phyloP scores from a whole-genome alignment of 2,329 filamentous ascomycete species.

The Nemania serpens region DNA sequence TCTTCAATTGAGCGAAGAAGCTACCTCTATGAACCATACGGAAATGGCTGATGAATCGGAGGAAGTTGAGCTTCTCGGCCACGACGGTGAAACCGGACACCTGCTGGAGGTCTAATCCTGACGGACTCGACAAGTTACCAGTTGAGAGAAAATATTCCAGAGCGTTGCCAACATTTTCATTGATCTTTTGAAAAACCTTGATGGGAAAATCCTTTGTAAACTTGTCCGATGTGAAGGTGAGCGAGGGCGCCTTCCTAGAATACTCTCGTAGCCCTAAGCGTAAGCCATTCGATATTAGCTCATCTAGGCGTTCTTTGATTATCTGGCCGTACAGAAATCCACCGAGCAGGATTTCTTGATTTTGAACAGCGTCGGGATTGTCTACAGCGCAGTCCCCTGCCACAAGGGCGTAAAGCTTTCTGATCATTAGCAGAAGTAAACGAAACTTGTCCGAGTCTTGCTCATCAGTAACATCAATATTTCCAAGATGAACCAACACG shows the following conservation, averaged over 20 bases:
- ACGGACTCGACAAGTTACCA: conserved; percentile 88
- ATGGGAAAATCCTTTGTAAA: conserved; percentile 81
- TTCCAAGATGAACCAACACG: conserved; percentile 89
- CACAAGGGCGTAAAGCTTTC: conserved; percentile 91
- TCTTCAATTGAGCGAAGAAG: conserved; percentile 98
- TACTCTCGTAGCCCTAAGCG: conserved; percentile 61
- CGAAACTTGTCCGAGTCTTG: conserved; percentile 93
- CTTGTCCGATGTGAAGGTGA: conserved; percentile 74
- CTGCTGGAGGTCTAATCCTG: conserved; percentile 92
- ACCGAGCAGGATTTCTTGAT: conserved; percentile 91
- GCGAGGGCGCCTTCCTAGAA: conserved; percentile 59
- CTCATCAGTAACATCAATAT: conserved; percentile 78
- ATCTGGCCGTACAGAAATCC: conserved; percentile 96
- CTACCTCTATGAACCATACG: conserved; percentile 98
- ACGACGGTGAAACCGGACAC: conserved; percentile 94
- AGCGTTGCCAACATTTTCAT: conserved; percentile 84
- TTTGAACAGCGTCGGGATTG: conserved; percentile 95
- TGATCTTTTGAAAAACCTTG: conserved; percentile 78
- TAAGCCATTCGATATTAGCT: conserved; percentile 70
- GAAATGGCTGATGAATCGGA: conserved; percentile 98
- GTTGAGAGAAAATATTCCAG: conserved; percentile 97
- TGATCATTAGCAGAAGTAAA: conserved; percentile 92
- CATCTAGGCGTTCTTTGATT: conserved; percentile 90
- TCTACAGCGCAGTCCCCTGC: conserved; percentile 91
- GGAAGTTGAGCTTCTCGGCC: conserved; percentile 98